A percentile compares a stretch with the other conserved stretches of the same genome.
These are phyloP conservation scores for Alternaria conjuncta DNA, from an alignment of 2,329 filamentous ascomycete species.

Conservation along the genomic window DNA sequence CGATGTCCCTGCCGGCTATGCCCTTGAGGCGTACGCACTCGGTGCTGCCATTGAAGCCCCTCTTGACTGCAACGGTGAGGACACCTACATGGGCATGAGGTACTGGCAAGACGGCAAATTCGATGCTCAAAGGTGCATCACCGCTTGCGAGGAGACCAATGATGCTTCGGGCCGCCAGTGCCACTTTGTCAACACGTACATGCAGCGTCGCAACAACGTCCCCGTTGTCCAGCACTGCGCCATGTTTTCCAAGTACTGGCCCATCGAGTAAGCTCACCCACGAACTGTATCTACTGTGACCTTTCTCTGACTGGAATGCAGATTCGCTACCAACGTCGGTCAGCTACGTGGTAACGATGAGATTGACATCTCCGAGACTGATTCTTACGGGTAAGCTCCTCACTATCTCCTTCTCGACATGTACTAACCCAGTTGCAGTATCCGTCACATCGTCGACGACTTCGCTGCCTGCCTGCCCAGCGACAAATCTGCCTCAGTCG, in stretches of 20 bases:
- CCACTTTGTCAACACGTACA: slow-evolving; percentile 45
- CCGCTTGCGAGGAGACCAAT: slow-evolving; percentile 23
- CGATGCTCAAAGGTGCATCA: slow-evolving; percentile 40
- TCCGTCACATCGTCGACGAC: background rate
- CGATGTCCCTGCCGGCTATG: background rate
- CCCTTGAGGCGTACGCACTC: slow-evolving; percentile 14
- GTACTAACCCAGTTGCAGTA: background rate
- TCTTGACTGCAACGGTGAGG: slow-evolving; percentile 32
- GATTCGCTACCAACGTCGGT: slow-evolving; percentile 13
- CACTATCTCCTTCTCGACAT: background rate
- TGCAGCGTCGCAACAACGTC: slow-evolving; percentile 33
- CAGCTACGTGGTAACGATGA: background rate
- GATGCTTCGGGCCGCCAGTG: slow-evolving; percentile 26
- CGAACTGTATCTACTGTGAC: background rate
- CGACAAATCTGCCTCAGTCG: background rate
- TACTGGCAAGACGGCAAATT: slow-evolving; percentile 35
- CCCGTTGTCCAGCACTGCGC: slow-evolving; percentile 35
- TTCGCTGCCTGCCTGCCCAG: slow-evolving; percentile 1
- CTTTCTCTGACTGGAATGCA: background rate
- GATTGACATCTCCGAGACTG: slow-evolving; percentile 1
- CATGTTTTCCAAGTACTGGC: slow-evolving; percentile 15
- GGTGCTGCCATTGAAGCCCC: slow-evolving; percentile 40
- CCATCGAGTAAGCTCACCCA: background rate
- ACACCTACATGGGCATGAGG: slow-evolving; percentile 33
- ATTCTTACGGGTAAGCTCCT: slow-evolving; percentile 4